Evolutionary conservation across 148 eudicot genomes (phyloP).

Genomic region (Silene uniflora): DNA sequence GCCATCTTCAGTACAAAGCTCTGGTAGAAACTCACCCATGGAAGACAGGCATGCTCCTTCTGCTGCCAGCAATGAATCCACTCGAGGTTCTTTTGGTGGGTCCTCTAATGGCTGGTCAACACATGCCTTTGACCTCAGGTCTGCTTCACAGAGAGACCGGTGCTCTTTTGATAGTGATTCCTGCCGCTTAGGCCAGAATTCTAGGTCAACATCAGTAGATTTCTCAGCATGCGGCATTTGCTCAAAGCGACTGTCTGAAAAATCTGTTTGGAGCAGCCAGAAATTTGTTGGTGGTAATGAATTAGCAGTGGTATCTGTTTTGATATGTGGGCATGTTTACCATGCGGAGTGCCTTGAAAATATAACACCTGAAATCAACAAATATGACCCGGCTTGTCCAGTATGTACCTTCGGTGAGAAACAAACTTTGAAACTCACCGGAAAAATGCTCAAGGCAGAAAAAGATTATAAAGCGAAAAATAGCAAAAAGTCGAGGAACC

Average conservation of each 20-base stretch:
- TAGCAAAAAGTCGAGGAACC: slow-evolving; percentile 59
- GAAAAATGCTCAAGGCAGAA: slow-evolving; percentile 67
- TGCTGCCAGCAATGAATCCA: slow-evolving; percentile 60
- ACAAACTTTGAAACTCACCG: slow-evolving; percentile 54
- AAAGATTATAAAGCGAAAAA: slow-evolving; percentile 48
- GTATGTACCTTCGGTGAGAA: slow-evolving; percentile 92
- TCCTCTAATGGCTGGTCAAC: slow-evolving; percentile 86
- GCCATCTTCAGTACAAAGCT: slow-evolving; percentile 60
- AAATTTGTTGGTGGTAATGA: slow-evolving; percentile 62
- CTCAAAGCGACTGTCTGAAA: slow-evolving; percentile 68
- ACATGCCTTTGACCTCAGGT: slow-evolving; percentile 58
- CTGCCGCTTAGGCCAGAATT: slow-evolving; percentile 39
- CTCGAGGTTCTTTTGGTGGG: slow-evolving; percentile 61
- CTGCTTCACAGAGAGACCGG: slow-evolving; percentile 58
- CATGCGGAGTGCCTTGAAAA: slow-evolving; percentile 92
- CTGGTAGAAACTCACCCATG: slow-evolving; percentile 62
- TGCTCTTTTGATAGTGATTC: slow-evolving; percentile 86
- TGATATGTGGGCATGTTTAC: slow-evolving; percentile 85
- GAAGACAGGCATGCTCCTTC: slow-evolving; percentile 45
- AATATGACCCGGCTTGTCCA: slow-evolving; percentile 91
- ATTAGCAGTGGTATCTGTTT: slow-evolving; percentile 69
- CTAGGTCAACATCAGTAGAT: slow-evolving; percentile 45
- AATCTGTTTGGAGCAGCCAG: slow-evolving; percentile 66
- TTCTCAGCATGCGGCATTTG: slow-evolving; percentile 74
- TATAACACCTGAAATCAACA: slow-evolving; percentile 72